A percentile compares a stretch with the other conserved stretches of the same genome.
Evolutionary conservation across 345 rosid genomes (phyloP).

Genomic region (Pistacia integerrima): DNA sequence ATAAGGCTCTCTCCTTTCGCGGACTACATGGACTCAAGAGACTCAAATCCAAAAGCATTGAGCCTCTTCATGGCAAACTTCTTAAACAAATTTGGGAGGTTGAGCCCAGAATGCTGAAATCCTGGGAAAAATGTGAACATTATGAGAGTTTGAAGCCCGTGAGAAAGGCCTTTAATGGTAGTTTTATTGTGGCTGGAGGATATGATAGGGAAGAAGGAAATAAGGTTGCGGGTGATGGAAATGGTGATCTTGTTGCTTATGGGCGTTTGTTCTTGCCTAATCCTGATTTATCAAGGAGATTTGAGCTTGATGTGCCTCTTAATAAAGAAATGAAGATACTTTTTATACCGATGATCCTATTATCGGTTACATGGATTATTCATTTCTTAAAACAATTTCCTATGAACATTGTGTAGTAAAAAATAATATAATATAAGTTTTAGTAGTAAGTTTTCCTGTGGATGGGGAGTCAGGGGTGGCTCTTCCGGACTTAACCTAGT

Average conservation of each 20-base stretch:
- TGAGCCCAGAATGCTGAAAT: slow-evolving; percentile 56
- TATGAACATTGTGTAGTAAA: no score
- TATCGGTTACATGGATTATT: slow-evolving; percentile 70
- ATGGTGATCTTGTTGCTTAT: slow-evolving; percentile 57
- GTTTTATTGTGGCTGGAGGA: slow-evolving; percentile 66
- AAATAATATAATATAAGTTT: no score
- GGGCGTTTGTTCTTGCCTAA: slow-evolving; percentile 68
- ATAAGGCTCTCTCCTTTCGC: no score
- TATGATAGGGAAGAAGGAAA: slow-evolving; percentile 53
- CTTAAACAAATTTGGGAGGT: slow-evolving; percentile 53
- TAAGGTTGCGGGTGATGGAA: slow-evolving; percentile 40
- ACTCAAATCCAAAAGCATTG: no score
- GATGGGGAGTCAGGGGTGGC: no score
- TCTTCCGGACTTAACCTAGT: no score
- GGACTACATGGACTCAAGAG: no score
- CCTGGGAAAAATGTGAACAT: slow-evolving; percentile 24
- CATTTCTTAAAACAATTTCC: slow-evolving; percentile 43
- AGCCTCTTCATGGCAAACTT: slow-evolving; percentile 44
- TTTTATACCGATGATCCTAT: slow-evolving; percentile 54
- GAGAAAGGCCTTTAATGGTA: slow-evolving; percentile 68
- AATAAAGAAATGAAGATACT: slow-evolving; percentile 50
- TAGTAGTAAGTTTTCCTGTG: no score
- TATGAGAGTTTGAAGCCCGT: slow-evolving; percentile 45
- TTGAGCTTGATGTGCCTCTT: slow-evolving; percentile 52
- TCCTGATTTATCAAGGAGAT: slow-evolving; percentile 72